Evolutionary conservation across 441 rosid genomes (phyloP), one percentile per base, ranked within the genome.

Genomic region (Isatis lusitanica): DNA sequence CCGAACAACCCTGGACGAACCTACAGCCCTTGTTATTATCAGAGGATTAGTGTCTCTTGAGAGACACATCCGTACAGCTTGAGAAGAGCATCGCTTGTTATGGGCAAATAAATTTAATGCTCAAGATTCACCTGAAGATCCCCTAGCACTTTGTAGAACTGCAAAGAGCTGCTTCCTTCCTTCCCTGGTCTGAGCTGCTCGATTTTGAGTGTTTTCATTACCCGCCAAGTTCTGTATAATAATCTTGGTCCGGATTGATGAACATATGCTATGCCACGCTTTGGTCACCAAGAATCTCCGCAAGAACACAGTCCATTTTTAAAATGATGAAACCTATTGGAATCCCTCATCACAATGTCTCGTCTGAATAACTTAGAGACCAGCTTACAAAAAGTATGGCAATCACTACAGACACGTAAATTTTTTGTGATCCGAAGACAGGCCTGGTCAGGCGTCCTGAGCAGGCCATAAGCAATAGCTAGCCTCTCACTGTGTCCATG

Each of bases 121-220:
- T 71, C 58, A 64, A 31, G 35, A 71, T 66, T 84, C 79, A 96
- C 99, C 99, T 87, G 99, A 94, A 70, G 98, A 96, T 61, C 98
- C 99, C 83, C 95, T 90, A 31, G 98, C 98, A 89, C 94, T 94
- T 83, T 96, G 99, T 83, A 96, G 81, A 82, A 96, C 97, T 62
- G 98, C 90, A 84, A 96, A 96, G 21, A 96, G 98, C 76, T 92
- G 99, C 74, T 92, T 96, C 81, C 99, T 90, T 79, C 98, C 99
- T 81, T 90, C 99, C 82, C 97, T 88, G 43, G 98, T 88, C 82
- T 87, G 89, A 78, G 98, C 81, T 70, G 97, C 91, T 76, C 91
- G 88, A 76, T 86, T 93, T 86, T 87, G 93, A 66, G 80, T 70
- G 81, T 85, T 88, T 56, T 87, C 97, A 70, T 81, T 69, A 35